Evolutionary conservation across 805 yeast genomes (phyloP), one percentile per base, ranked within the genome.

Genomic region (Zygoascus bituminiphila): DNA sequence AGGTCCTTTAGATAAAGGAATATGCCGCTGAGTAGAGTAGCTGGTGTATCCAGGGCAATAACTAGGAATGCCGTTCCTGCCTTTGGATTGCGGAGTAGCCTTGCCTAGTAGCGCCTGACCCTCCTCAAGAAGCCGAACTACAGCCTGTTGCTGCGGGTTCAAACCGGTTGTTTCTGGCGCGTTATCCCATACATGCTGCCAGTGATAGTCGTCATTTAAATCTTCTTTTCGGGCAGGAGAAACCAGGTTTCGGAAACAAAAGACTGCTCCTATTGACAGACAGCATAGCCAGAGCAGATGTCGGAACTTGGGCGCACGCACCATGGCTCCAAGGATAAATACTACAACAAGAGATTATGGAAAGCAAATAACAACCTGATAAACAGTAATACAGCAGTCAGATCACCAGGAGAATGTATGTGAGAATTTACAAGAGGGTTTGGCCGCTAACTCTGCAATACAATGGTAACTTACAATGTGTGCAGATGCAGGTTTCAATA

Each of bases 11-110:
- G 84, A 73, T 23, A 68, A 69, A 1, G 94, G 94, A 1, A 54
- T 60, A 55, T 84, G 91, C 38, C 65, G 65, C 4, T 47, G 51
- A 48, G 72, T 62, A 0, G 93, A 74, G 59, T 82, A 86, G 0
- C 72, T 75, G 19, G 74, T 74, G 61, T 86, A 86, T 49, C 78
- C 77, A 1, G 80, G 80, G 61, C 95, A 86, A 17, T 23, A 15
- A 12, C 15, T 26, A 23, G 44, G 35, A 25, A 41, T 24, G 5
- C 36, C 44, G 26, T 41, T 26, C 14, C 35, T 12, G 7, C 33
- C 33, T 12, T 12, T 12, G 15, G 33, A 15, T 15, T 29, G 33
- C 10, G 10, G 10, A 15, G 4, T 29, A 12, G 33, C 33, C 33
- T 12, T 12, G 4, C 33, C 33, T 15, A 29, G 7, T 7, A 29